Evolutionary conservation across 257 asterid genomes (phyloP).

Genomic region (Solanum medicagineum): DNA sequence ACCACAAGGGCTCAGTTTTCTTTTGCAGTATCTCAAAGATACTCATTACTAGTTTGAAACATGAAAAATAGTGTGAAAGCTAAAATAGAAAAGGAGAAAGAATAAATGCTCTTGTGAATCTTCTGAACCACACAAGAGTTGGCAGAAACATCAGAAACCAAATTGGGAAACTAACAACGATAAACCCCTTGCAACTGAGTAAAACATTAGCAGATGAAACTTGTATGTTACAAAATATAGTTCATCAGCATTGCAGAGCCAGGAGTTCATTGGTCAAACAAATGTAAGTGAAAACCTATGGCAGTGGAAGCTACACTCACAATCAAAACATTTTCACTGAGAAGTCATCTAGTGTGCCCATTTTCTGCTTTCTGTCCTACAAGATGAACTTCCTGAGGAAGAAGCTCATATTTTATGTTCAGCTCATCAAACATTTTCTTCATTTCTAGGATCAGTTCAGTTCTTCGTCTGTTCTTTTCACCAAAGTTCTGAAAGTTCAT

Average conservation of each 20-base stretch:
- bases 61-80: not conserved
- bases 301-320: not conserved
- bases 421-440: slow-evolving; percentile 75
- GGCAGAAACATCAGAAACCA: not conserved
- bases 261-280: not conserved
- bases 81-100: not conserved
- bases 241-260: not conserved
- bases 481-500: slow-evolving; percentile 69
- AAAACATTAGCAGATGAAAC: not conserved
- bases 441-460: slow-evolving; percentile 60
- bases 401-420: slow-evolving; percentile 54
- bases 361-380: slow-evolving; percentile 18
- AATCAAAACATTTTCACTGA: not conserved
- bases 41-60: not conserved
- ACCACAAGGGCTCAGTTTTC: not conserved
- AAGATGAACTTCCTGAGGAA: slow-evolving; percentile 69
- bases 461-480: slow-evolving; percentile 53
- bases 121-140: not conserved
- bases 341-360: slow-evolving; percentile 20
- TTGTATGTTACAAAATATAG: not conserved
- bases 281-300: not conserved
- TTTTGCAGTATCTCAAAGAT: not conserved
- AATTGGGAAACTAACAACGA: not conserved
- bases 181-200: not conserved
- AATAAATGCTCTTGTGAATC: not conserved